These are phyloP conservation scores for Calcarisporium arbuscula DNA, from an alignment of 2,329 filamentous ascomycete species.

Conservation along the genomic window DNA sequence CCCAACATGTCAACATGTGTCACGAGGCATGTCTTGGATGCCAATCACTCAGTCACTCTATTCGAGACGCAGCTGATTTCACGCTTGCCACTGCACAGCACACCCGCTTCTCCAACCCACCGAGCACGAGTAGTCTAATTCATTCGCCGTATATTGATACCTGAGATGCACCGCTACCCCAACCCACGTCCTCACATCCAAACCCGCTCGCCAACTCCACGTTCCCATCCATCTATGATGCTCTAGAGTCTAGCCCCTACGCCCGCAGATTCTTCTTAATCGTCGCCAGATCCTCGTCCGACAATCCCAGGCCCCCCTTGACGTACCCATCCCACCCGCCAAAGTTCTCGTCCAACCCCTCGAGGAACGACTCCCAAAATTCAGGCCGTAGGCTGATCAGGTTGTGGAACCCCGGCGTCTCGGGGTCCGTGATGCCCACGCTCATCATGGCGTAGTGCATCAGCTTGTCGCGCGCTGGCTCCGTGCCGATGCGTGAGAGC, in stretches of 20 bases:
- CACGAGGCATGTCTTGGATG: no score
- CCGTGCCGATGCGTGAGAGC: slow-evolving; percentile 46
- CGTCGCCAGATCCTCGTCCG: slow-evolving; percentile 34
- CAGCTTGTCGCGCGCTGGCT: slow-evolving; percentile 43
- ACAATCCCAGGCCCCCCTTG: slow-evolving; percentile 37
- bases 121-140: no score
- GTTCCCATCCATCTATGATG: no score
- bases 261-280: slow-evolving; percentile 41
- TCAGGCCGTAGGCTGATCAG: slow-evolving; percentile 35
- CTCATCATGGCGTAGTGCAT: slow-evolving; percentile 33
- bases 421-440: slow-evolving; percentile 25
- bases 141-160: no score
- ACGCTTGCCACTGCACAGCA: no score
- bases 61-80: no score
- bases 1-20: no score
- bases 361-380: slow-evolving; percentile 40
- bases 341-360: slow-evolving; percentile 35
- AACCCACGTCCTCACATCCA: no score
- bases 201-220: not conserved
- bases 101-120: no score
- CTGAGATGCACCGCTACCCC: no score
- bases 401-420: slow-evolving; percentile 43
- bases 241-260: no score
- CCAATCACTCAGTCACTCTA: no score
- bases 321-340: slow-evolving; percentile 46